Percentiles rank a stretch among this genome's conserved stretches.
Conservation (phyloP, 1,139 yeast species). For the Geotrichum cucujoidarum region DNA sequence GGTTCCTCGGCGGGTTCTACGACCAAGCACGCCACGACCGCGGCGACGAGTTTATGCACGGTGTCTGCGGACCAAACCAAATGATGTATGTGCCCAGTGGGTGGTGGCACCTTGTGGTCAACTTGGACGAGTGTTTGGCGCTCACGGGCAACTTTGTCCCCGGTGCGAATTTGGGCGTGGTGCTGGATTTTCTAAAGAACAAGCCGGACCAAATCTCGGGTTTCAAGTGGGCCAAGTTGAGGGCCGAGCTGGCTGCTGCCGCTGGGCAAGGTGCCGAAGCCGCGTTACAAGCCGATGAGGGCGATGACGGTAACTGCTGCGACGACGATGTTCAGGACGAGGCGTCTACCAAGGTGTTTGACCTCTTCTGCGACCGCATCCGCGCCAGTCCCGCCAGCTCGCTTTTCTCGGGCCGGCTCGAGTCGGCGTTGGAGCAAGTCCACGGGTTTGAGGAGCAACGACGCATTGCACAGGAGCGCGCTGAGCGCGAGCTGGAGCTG, state of each 20-base stretch:
- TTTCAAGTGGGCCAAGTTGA: constrained; percentile 41
- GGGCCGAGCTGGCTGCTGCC: constrained; percentile 1
- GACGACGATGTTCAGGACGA: constrained; percentile 16
- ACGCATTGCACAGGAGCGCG: constrained; percentile 6
- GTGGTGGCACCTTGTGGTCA: constrained; percentile 94
- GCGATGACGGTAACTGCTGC: constrained; percentile 1
- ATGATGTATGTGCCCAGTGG: constrained; percentile 87
- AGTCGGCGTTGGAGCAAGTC: constrained; percentile 18
- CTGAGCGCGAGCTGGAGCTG: background rate
- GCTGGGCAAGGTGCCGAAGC: background rate
- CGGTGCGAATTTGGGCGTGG: constrained; percentile 47
- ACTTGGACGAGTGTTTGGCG: constrained; percentile 69
- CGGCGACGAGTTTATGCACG: constrained; percentile 50
- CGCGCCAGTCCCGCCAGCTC: background rate
- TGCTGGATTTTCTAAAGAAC: constrained; percentile 60
- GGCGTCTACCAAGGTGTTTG: constrained; percentile 1
- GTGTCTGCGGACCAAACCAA: constrained; percentile 76
- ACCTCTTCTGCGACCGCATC: background rate
- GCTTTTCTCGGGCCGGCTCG: constrained; percentile 10
- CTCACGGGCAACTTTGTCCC: constrained; percentile 88
- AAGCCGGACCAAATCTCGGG: constrained; percentile 75
- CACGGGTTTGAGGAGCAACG: constrained; percentile 16
- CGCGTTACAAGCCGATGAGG: background rate
- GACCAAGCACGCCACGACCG: constrained; percentile 44
- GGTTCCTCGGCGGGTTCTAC: constrained; percentile 80